Evolutionary conservation across 2,329 filamentous ascomycete genomes (phyloP).

Genomic region (Periconia sp.): DNA sequence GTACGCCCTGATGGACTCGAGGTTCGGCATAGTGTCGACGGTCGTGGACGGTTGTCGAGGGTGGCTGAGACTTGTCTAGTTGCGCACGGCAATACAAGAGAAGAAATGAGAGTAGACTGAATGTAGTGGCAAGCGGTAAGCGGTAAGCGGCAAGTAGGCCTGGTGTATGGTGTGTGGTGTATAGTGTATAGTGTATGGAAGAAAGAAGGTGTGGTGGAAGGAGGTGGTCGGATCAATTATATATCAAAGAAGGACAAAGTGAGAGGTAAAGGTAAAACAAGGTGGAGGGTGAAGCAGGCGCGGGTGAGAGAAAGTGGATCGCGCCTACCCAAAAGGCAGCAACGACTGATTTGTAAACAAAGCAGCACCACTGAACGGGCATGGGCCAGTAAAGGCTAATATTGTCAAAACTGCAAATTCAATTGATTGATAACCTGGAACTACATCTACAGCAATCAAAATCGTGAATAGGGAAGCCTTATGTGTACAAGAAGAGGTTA

Average conservation of each 20-base stretch:
- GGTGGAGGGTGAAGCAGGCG: too few relatives aligned
- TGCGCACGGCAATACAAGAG: not conserved
- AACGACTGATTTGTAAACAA: too few relatives aligned
- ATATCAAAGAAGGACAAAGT: not conserved
- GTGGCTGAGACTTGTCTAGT: not conserved
- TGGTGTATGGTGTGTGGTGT: too few relatives aligned
- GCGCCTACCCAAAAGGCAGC: too few relatives aligned
- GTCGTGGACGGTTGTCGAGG: not conserved
- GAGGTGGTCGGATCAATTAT: not conserved
- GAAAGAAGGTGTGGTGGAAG: not conserved
- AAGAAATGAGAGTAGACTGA: not conserved
- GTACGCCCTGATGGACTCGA: constrained; percentile 24
- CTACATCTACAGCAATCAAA: constrained; percentile 29
- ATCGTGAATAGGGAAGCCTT: constrained; percentile 54
- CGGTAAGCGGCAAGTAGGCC: too few relatives aligned
- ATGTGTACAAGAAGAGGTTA: too few relatives aligned
- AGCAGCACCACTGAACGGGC: too few relatives aligned
- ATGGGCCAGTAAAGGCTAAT: too few relatives aligned
- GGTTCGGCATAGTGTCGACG: constrained; percentile 28
- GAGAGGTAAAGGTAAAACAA: not conserved
- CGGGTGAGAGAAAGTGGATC: too few relatives aligned
- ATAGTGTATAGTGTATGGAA: not conserved
- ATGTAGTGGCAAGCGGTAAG: not conserved
- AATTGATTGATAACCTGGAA: not conserved
- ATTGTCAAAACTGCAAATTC: too few relatives aligned